Conservation (phyloP, 2,329 filamentous ascomycete genomes). For the Trichoderma gracile region DNA sequence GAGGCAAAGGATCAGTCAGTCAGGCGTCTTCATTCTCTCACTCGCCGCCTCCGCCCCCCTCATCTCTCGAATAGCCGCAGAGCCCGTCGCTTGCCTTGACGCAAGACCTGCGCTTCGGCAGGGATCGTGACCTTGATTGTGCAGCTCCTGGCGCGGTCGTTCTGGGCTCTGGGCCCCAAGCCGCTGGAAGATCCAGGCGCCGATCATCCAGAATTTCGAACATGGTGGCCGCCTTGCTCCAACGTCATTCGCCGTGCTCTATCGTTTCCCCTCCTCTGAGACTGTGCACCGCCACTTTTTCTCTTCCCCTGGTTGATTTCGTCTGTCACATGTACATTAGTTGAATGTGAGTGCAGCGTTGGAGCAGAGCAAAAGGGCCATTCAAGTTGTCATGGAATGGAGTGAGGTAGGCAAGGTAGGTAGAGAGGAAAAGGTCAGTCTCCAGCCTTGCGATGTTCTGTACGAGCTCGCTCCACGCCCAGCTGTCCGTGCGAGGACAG, state of each 20-base stretch:
- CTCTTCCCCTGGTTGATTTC: slow-evolving; percentile 1
- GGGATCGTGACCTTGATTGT: slow-evolving; percentile 24
- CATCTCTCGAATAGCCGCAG: not conserved
- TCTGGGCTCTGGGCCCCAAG: not conserved
- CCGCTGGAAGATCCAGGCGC: slow-evolving; percentile 21
- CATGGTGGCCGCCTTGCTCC: slow-evolving; percentile 6
- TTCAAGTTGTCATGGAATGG: no score
- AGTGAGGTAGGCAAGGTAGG: no score
- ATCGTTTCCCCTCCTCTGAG: slow-evolving; percentile 5
- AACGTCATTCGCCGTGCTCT: slow-evolving; percentile 21
- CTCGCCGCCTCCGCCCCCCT: no score
- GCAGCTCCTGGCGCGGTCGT: not conserved
- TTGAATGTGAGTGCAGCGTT: not conserved
- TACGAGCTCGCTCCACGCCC: no score
- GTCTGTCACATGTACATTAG: not conserved
- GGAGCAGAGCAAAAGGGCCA: no score
- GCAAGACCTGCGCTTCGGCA: slow-evolving; percentile 7
- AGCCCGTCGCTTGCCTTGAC: not conserved
- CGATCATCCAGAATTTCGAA: slow-evolving; percentile 23
- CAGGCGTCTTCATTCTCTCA: no score
- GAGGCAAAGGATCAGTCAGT: no score
- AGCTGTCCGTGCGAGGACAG: no score
- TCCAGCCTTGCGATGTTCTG: no score
- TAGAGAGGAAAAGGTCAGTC: no score
- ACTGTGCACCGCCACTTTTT: slow-evolving; percentile 23